These are phyloP conservation scores for Panicum hallii DNA, from an alignment of 202 grass and related monocot genomes.

Conservation along the genomic window DNA sequence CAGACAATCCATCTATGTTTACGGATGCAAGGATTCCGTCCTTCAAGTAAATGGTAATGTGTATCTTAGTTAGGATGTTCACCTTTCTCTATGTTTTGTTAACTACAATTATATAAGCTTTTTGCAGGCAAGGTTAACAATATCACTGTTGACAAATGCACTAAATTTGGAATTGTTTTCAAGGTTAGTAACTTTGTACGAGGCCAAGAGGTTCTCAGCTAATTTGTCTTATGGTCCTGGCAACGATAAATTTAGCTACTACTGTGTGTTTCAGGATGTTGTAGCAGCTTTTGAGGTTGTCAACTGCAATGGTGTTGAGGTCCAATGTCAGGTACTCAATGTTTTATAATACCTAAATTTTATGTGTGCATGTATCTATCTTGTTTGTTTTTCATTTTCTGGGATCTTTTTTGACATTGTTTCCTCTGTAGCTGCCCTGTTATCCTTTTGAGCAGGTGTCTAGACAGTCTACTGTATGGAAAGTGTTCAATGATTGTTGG, in stretches of 20 bases:
- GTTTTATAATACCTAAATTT: constrained; percentile 30
- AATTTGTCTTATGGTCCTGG: constrained; percentile 27
- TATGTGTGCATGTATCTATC: constrained; percentile 6
- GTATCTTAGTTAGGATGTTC: constrained; percentile 38
- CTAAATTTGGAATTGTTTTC: constrained; percentile 87
- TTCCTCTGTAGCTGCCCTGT: background rate
- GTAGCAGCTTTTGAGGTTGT: constrained; percentile 98
- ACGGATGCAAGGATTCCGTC: constrained; percentile 96
- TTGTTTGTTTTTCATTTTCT: background rate
- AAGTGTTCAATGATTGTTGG: background rate
- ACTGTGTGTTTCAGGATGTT: constrained; percentile 74
- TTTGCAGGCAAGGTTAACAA: constrained; percentile 98
- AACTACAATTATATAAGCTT: constrained; percentile 34
- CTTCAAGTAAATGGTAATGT: constrained; percentile 92
- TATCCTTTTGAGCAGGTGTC: constrained; percentile 5
- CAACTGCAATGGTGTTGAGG: constrained; percentile 92
- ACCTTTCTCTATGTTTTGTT: constrained; percentile 33
- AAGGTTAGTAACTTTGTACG: constrained; percentile 59
- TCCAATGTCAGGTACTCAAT: constrained; percentile 92
- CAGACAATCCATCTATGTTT: constrained; percentile 87
- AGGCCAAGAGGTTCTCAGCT: background rate
- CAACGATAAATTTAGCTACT: constrained; percentile 43
- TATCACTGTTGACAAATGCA: constrained; percentile 98
- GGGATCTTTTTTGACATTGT: background rate
- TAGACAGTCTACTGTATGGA: background rate